A percentile compares a stretch with the other conserved stretches of the same genome.
These are phyloP conservation scores for Metschnikowia dekortorum DNA, from an alignment of 805 yeast genomes.

Conservation along the genomic window DNA sequence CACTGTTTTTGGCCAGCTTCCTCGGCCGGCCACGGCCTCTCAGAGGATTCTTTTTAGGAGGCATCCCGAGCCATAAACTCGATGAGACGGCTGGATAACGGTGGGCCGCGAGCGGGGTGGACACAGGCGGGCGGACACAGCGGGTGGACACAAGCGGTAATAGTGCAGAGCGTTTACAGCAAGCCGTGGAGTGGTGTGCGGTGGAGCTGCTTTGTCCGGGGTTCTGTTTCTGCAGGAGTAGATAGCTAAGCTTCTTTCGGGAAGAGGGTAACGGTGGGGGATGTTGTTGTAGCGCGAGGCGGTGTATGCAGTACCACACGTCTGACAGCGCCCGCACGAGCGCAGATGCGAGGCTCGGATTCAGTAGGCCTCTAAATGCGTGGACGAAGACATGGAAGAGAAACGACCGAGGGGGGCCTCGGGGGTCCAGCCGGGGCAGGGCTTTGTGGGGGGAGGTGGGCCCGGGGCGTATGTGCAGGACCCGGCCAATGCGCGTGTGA, in stretches of 20 bases:
- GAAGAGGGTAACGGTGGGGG: not conserved
- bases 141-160: no score
- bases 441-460: no score
- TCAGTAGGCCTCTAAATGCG: no score
- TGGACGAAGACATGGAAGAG: no score
- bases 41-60: constrained; percentile 8
- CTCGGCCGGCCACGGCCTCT: constrained; percentile 2
- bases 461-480: no score
- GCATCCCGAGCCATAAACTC: constrained; percentile 4
- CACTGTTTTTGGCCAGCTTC: not conserved
- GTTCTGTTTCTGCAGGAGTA: not conserved
- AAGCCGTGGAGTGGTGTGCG: not conserved
- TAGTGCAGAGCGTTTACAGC: not conserved
- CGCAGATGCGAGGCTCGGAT: no score
- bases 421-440: no score
- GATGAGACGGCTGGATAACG: no score
- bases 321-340: not conserved
- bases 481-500: no score
- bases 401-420: no score
- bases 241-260: not conserved
- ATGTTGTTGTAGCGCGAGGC: not conserved
- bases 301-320: not conserved
- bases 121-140: not conserved
- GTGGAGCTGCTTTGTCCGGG: not conserved
- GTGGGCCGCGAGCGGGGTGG: no score